These are phyloP conservation scores for Cubamyces sp. DNA, from an alignment of 768 basidiomycete species.

Conservation along the genomic window DNA sequence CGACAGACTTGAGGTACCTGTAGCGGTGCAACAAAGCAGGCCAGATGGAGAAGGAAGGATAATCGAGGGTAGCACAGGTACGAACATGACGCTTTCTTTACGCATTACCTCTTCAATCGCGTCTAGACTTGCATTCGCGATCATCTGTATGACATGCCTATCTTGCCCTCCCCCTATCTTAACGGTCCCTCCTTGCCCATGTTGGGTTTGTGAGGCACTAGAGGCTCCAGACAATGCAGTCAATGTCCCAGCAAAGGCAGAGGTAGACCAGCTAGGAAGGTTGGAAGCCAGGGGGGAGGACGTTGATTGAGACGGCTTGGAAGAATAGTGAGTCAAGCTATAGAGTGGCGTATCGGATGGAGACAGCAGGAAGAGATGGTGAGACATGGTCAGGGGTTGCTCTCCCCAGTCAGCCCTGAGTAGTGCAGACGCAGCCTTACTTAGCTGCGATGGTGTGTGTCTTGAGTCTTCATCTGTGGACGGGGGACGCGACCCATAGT, in stretches of 20 bases:
- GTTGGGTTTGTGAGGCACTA: constrained; percentile 64
- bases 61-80: constrained; percentile 17
- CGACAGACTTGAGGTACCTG: constrained; percentile 95
- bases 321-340: constrained; percentile 80
- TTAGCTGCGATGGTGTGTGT: no score
- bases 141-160: constrained; percentile 97
- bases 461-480: no score
- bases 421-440: no score
- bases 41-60: background rate
- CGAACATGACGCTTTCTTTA: constrained; percentile 79
- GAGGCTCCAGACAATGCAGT: constrained; percentile 87
- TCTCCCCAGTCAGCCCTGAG: background rate
- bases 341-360: constrained; percentile 89
- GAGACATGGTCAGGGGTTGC: constrained; percentile 60
- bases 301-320: constrained; percentile 61
- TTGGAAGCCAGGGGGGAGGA: constrained; percentile 78
- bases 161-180: constrained; percentile 83
- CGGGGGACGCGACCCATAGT: no score
- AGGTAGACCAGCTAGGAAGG: constrained; percentile 88
- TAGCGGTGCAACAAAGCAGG: constrained; percentile 13
- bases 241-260: constrained; percentile 87
- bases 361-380: constrained; percentile 84
- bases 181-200: constrained; percentile 63
- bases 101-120: constrained; percentile 92
- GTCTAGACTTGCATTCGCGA: constrained; percentile 95